These are phyloP conservation scores for Aureobasidium musti DNA, from an alignment of 2,329 filamentous ascomycete species.

Conservation along the genomic window DNA sequence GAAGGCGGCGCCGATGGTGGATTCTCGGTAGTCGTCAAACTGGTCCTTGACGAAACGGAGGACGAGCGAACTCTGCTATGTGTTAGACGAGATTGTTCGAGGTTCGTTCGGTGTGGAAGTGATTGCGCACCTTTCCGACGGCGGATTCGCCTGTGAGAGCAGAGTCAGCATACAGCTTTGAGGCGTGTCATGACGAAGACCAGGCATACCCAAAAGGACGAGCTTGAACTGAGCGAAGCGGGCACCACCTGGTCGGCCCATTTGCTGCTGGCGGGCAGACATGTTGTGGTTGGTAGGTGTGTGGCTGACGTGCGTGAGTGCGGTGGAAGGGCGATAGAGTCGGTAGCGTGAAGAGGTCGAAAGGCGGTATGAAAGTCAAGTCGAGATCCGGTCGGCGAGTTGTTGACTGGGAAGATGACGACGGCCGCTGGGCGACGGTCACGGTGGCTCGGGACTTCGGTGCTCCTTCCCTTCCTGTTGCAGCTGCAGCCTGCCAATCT, in stretches of 20 bases:
- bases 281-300: constrained; percentile 54
- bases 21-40: constrained; percentile 98
- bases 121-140: constrained; percentile 70
- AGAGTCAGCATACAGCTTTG: constrained; percentile 1
- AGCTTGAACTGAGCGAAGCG: constrained; percentile 99
- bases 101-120: constrained; percentile 31
- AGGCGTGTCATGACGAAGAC: not conserved
- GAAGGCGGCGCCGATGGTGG: constrained; percentile 97
- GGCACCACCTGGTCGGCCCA: constrained; percentile 62
- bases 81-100: constrained; percentile 35
- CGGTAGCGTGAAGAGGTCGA: not conserved
- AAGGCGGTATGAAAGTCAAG: not conserved
- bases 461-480: not conserved
- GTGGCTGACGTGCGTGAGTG: not conserved
- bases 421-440: not conserved
- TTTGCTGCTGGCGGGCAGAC: constrained; percentile 81
- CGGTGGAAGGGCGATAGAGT: not conserved
- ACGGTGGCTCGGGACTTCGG: not conserved
- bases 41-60: constrained; percentile 99
- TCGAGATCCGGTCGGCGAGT: not conserved
- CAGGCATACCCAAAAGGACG: constrained; percentile 80
- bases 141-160: constrained; percentile 80
- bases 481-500: not conserved
- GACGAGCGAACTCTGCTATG: constrained; percentile 83
- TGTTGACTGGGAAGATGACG: constrained; percentile 23